Percentiles rank a stretch among this genome's conserved stretches.
phyloP scores from a whole-genome alignment of 257 asterid species.

The Lycium barbarum region DNA sequence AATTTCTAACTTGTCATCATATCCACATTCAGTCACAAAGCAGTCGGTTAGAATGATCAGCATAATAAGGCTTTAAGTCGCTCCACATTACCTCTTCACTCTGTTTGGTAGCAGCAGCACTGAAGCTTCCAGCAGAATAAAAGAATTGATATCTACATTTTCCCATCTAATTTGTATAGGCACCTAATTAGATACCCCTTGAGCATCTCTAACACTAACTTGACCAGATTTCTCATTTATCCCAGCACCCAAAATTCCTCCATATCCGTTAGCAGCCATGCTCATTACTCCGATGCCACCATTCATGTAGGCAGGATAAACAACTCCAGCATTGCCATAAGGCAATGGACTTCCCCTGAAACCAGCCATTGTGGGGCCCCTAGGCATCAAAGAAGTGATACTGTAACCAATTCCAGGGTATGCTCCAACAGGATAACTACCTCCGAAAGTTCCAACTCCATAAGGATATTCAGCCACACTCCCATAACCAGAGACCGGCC shows the following conservation, averaged over 20 bases:
- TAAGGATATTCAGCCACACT: slow-evolving; percentile 61
- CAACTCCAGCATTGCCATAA: slow-evolving; percentile 49
- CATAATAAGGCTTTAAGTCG: slow-evolving; percentile 37
- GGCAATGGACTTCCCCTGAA: slow-evolving; percentile 57
- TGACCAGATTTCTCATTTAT: slow-evolving; percentile 41
- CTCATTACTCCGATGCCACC: slow-evolving; percentile 54
- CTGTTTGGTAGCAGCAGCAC: slow-evolving; percentile 52
- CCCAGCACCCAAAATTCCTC: slow-evolving; percentile 48
- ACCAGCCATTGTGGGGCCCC: slow-evolving; percentile 55
- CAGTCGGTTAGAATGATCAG: slow-evolving; percentile 57
- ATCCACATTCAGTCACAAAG: slow-evolving; percentile 49
- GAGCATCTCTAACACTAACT: slow-evolving; percentile 49
- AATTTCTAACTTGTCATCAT: slow-evolving; percentile 56
- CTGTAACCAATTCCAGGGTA: slow-evolving; percentile 71
- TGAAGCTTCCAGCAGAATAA: slow-evolving; percentile 47
- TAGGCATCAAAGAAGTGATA: slow-evolving; percentile 52
- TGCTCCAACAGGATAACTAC: slow-evolving; percentile 61
- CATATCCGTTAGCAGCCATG: slow-evolving; percentile 50
- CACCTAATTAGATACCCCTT: slow-evolving; percentile 44
- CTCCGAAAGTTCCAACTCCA: slow-evolving; percentile 58
- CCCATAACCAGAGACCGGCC: slow-evolving; percentile 53
- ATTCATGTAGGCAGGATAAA: slow-evolving; percentile 63
- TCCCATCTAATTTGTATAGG: slow-evolving; percentile 40
- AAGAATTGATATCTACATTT: slow-evolving; percentile 47
- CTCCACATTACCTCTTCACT: slow-evolving; percentile 41